Evolutionary conservation across 345 rosid genomes (phyloP).

Genomic region (Salix koriyanagi): DNA sequence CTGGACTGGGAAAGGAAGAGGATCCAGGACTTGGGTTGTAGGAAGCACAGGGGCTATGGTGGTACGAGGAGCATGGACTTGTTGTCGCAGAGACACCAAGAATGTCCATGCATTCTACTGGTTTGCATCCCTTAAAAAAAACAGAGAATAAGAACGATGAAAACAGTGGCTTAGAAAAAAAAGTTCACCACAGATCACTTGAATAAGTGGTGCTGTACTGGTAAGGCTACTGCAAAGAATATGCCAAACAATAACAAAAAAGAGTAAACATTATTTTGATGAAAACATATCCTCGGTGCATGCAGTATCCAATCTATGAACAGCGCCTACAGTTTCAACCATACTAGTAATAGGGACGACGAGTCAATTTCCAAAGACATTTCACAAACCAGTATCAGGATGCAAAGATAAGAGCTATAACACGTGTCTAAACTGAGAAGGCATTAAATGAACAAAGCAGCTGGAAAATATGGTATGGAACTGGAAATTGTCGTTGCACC

Average conservation of each 20-base stretch:
- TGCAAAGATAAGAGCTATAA: not conserved
- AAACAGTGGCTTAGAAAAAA: not conserved
- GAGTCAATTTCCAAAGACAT: not conserved
- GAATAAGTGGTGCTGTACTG: not conserved
- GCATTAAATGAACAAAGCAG: not conserved
- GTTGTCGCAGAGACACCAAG: slow-evolving; percentile 67
- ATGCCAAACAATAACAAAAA: not conserved
- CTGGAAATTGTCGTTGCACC: not conserved
- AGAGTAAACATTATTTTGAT: not conserved
- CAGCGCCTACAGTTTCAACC: not conserved
- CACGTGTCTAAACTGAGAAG: not conserved
- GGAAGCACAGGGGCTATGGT: slow-evolving; percentile 72
- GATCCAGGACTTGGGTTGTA: slow-evolving; percentile 79
- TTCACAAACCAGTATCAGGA: not conserved
- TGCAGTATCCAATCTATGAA: not conserved
- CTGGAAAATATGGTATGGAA: not conserved
- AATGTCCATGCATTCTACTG: slow-evolving; percentile 64
- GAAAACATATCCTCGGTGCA: not conserved
- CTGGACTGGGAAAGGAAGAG: slow-evolving; percentile 86
- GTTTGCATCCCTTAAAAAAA: slow-evolving; percentile 69
- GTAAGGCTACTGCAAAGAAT: not conserved
- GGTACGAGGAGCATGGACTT: slow-evolving; percentile 80
- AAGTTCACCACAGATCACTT: not conserved
- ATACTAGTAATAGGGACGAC: not conserved
- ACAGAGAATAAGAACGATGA: not conserved